Evolutionary conservation across 2,329 filamentous ascomycete species (phyloP).

Genomic region (Clarireedia hainanense): DNA sequence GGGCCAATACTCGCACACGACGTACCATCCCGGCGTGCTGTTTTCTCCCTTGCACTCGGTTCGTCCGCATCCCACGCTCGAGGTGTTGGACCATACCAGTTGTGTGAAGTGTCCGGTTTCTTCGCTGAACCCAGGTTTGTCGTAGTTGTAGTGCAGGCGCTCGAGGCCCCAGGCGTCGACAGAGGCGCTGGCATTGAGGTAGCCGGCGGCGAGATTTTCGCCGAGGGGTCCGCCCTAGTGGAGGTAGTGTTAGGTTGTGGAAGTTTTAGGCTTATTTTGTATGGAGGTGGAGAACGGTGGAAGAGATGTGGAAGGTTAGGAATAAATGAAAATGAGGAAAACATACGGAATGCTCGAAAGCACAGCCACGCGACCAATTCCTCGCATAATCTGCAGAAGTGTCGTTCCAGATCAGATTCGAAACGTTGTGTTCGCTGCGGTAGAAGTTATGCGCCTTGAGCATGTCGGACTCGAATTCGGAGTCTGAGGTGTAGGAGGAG

Average conservation of each 20-base stretch:
- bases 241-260: background rate
- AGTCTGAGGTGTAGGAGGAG: slow-evolving; percentile 35
- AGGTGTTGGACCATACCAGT: slow-evolving; percentile 61
- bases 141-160: slow-evolving; percentile 50
- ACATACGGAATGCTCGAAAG: slow-evolving; percentile 44
- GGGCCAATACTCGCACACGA: slow-evolving; percentile 65
- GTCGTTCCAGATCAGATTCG: slow-evolving; percentile 53
- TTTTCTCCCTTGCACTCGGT: slow-evolving; percentile 35
- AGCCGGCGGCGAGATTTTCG: slow-evolving; percentile 68
- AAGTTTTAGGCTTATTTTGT: background rate
- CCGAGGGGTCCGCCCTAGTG: slow-evolving; percentile 53
- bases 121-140: slow-evolving; percentile 46
- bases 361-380: slow-evolving; percentile 40
- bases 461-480: slow-evolving; percentile 41
- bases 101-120: slow-evolving; percentile 66
- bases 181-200: slow-evolving; percentile 46
- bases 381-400: slow-evolving; percentile 50
- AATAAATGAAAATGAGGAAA: background rate
- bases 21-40: slow-evolving; percentile 47
- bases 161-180: slow-evolving; percentile 63
- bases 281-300: background rate
- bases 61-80: slow-evolving; percentile 46
- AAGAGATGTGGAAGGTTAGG: background rate
- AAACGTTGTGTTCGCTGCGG: slow-evolving; percentile 54
- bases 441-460: slow-evolving; percentile 61